Conservation (phyloP, 176 grass and related monocot species). For the Carex littledalei region DNA sequence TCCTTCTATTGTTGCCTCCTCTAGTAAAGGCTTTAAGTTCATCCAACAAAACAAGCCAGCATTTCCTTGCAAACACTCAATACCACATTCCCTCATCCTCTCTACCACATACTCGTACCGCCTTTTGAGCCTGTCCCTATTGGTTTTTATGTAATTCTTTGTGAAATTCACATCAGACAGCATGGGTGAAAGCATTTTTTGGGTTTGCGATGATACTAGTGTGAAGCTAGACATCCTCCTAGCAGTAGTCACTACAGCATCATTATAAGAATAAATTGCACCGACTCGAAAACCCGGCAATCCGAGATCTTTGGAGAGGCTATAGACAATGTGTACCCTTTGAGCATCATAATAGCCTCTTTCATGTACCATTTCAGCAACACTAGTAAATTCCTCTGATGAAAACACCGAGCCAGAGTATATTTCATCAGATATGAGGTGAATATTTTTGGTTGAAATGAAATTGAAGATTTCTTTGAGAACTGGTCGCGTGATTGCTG, state of each 20-base stretch:
- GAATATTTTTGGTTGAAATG: slow-evolving; percentile 46
- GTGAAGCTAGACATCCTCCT: slow-evolving; percentile 94
- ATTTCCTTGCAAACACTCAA: slow-evolving; percentile 62
- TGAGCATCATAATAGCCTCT: not conserved
- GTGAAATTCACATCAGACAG: slow-evolving; percentile 54
- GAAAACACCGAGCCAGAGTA: slow-evolving; percentile 83
- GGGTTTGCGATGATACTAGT: slow-evolving; percentile 86
- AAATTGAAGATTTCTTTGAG: slow-evolving; percentile 59
- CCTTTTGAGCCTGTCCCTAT: slow-evolving; percentile 42
- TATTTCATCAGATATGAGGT: slow-evolving; percentile 93
- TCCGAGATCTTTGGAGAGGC: slow-evolving; percentile 86
- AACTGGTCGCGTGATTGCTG: slow-evolving; percentile 21
- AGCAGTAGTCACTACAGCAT: slow-evolving; percentile 64
- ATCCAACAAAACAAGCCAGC: slow-evolving; percentile 88
- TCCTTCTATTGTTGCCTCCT: slow-evolving; percentile 25
- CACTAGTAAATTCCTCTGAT: slow-evolving; percentile 53
- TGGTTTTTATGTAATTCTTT: slow-evolving; percentile 50
- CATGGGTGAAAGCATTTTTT: slow-evolving; percentile 69
- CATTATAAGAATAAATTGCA: slow-evolving; percentile 77
- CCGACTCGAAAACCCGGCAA: slow-evolving; percentile 75
- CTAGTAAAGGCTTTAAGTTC: slow-evolving; percentile 55
- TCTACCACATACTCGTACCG: slow-evolving; percentile 54
- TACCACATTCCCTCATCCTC: slow-evolving; percentile 41
- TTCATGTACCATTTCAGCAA: slow-evolving; percentile 60
- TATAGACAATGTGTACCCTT: slow-evolving; percentile 83